Evolutionary conservation across 306 rosid species (phyloP).

Genomic region (Neltuma alba): DNA sequence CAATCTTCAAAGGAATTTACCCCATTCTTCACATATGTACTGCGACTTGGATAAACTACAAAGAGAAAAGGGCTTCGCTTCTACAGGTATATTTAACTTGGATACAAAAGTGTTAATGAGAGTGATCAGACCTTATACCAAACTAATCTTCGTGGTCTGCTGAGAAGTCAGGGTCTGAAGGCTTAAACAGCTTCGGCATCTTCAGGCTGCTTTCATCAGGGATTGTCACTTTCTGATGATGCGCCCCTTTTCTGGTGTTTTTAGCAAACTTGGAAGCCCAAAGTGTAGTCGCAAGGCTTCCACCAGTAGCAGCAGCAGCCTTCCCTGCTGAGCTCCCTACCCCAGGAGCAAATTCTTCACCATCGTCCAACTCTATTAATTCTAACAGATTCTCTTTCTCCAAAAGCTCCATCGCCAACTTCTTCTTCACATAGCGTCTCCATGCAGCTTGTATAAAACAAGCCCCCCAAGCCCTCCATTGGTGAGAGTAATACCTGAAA

Average conservation of each 20-base stretch:
- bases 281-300: constrained; percentile 56
- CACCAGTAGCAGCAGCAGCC: background rate
- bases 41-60: background rate
- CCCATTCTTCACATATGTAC: background rate
- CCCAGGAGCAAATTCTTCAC: constrained; percentile 1
- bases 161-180: constrained; percentile 85
- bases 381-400: constrained; percentile 60
- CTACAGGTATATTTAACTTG: background rate
- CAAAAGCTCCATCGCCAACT: constrained; percentile 61
- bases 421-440: constrained; percentile 65
- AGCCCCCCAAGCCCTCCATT: constrained; percentile 93
- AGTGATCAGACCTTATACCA: background rate
- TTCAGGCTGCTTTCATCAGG: constrained; percentile 59
- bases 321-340: constrained; percentile 27
- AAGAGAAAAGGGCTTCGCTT: background rate
- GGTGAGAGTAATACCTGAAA: constrained; percentile 82
- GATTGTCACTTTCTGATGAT: constrained; percentile 40
- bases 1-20: background rate
- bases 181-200: constrained; percentile 93
- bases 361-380: background rate
- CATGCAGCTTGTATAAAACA: constrained; percentile 82
- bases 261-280: constrained; percentile 80
- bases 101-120: background rate
- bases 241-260: constrained; percentile 60
- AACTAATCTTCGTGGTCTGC: constrained; percentile 39